Base-by-base conservation (phyloP, 169 alveolate genomes). In the Ichthyophthirius multifiliis region DNA sequence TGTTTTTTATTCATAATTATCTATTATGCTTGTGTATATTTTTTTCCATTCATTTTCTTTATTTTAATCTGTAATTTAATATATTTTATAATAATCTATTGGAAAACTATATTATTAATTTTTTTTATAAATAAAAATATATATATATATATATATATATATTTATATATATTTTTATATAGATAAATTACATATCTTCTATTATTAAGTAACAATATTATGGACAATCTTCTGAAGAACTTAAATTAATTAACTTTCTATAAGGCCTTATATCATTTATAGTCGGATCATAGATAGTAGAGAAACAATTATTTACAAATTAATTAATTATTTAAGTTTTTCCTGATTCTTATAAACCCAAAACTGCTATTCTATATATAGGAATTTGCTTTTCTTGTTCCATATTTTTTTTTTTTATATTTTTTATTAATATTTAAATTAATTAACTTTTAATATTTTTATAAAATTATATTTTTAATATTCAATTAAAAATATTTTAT, bases 271-370 rank as follows among this genome's bases (percentile, higher is more conserved):
- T 55, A 23, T 55, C 71, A n/a, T 55, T 27, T 27, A 20, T 27
- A 15, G 71, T 55, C 15, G 23, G 43, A 27, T 55, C 71, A 55
- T 55, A 18, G 18, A 27, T 20, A 2, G 71, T 34, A 55, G 23
- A 27, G 18, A 55, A 55, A 39, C 71, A 55, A 18, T 55, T 55
- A 27, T 55, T 55, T 16, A 55, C 71, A 55, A 55, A 55, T 6
- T 55, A 55, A 55, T 55, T 55, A 27, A 55, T 39, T 55, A 55
- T 55, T 55, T 55, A 9, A 55, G 71, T 55, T n/a, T 55, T 55
- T 27, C 71, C 71, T 16, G 31, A 34, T 55, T n/a, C 34, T 3
- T 34, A 55, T 18, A 55, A 34, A 15, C 71, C 71, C 31, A 55
- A 27, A 13, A 55, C 13, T 20, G 71, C 71, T 55, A 55, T 55